Conservation (phyloP, 495 filamentous ascomycete genomes). For the Aspergillus cristatus region DNA sequence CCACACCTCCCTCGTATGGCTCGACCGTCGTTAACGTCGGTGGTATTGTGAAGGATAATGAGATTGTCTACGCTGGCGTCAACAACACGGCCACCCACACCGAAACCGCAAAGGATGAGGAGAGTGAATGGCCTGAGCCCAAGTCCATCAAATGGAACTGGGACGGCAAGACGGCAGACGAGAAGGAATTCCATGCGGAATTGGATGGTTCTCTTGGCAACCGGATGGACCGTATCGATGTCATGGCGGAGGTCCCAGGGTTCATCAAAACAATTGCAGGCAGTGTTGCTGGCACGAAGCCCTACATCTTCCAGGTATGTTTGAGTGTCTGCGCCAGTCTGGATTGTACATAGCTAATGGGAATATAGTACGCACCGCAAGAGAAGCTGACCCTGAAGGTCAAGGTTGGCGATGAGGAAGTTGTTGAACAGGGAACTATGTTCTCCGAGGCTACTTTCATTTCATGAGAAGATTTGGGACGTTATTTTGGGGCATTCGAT, state of each 20-base stretch:
- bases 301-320: constrained; percentile 90
- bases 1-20: constrained; percentile 90
- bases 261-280: constrained; percentile 92
- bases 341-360: constrained; percentile 4
- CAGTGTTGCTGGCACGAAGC: constrained; percentile 78
- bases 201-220: constrained; percentile 62
- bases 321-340: not conserved
- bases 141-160: constrained; percentile 65
- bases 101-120: constrained; percentile 55
- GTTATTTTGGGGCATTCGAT: constrained; percentile 9
- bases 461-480: constrained; percentile 38
- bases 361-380: constrained; percentile 52
- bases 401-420: constrained; percentile 70
- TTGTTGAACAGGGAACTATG: constrained; percentile 63
- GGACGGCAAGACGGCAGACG: constrained; percentile 70
- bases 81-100: constrained; percentile 56
- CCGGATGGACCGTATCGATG: constrained; percentile 76
- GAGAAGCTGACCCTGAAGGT: constrained; percentile 63
- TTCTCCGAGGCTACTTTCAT: constrained; percentile 93
- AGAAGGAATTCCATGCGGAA: constrained; percentile 56
- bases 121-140: constrained; percentile 86
- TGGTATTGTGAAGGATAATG: constrained; percentile 68
- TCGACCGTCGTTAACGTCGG: constrained; percentile 79
- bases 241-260: constrained; percentile 91
- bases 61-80: constrained; percentile 65